Evolutionary conservation across 2,329 filamentous ascomycete species (phyloP), one percentile per base, ranked within the genome.

Genomic region (Fusarium sulawesiense): DNA sequence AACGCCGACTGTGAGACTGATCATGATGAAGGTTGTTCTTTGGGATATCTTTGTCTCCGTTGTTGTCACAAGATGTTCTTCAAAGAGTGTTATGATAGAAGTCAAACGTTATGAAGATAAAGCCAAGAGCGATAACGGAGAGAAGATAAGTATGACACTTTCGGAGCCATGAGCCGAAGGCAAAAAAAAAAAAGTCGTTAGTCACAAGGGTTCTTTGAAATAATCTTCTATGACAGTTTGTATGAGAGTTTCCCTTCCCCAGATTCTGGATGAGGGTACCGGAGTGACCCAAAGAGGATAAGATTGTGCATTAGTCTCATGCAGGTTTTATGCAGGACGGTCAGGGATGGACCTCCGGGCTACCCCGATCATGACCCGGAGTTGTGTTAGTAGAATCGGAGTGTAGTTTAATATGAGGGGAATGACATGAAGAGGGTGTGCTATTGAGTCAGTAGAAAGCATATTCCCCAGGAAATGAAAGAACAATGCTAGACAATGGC

Each of bases 1-100:
- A 25, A 91, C 88, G 48, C 89, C 89, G 37, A 91, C 81, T 4
- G 85, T 87, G 64, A 88, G 74, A 65, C 70, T 74, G 59, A 76
- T 72, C 69, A 72, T 75, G 46, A 14, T 68, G 51, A 47, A 55
- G 56, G 56, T 41, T 50, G 29, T 34, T 37, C 18, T n/a, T 37
- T 37, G 9, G 6, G 10, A 4, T 37, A 0, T 37, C 34, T 37
- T n/a, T 37, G 32, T 30, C 29, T n/a, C n/a, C n/a, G n/a, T n/a
- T n/a, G n/a, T n/a, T n/a, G n/a, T n/a, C n/a, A n/a, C n/a, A n/a
- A n/a, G n/a, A n/a, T 37, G 34, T 37, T 30, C 18, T 30, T 14
- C n/a, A n/a, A n/a, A n/a, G n/a, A n/a, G n/a, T 37, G 30, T 41
- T 40, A 16, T n/a, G 14, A 34, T 23, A 23, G n/a, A n/a, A n/a